Evolutionary conservation across 768 basidiomycete genomes (phyloP), one percentile per base, ranked within the genome.

Genomic region (Trametes cinnabarina): DNA sequence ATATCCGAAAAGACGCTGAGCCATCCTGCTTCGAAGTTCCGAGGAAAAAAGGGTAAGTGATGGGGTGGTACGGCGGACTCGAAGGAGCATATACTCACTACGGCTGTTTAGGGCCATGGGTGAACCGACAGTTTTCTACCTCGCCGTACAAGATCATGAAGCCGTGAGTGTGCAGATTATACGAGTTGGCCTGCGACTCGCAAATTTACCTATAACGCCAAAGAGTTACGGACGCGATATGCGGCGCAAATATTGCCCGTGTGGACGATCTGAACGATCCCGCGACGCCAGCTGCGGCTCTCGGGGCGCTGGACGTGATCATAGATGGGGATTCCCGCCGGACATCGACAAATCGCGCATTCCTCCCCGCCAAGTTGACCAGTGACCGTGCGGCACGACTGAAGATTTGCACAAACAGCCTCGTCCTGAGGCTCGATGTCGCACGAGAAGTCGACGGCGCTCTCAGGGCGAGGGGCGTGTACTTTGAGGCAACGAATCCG

Each of bases 1-100:
- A 76, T 71, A 58, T 72, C 72, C 0, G 70, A 78, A 43, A 17
- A 41, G 3, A 51, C 54, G 3, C 46, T 42, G 12, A 41, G 34
- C 10, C 59, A 55, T 23, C 53, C 59, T 2, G 25, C 42, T 0
- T 48, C 48, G 2, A 41, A 46, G 23, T 55, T 41, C 23, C 35
- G 53, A 15, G 55, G 34, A 7, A 64, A 41, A 40, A 39, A 37
- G 7, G 47, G 44, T 35, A 32, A 1, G 30, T 32, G n/a, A n/a
- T n/a, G n/a, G n/a, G n/a, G n/a, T n/a, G n/a, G n/a, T n/a, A n/a
- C n/a, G n/a, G n/a, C n/a, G n/a, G n/a, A n/a, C n/a, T n/a, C n/a
- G n/a, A n/a, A n/a, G n/a, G n/a, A n/a, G n/a, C n/a, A n/a, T n/a
- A n/a, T n/a, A n/a, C n/a, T n/a, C n/a, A n/a, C n/a, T 20, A 20